A percentile compares a stretch with the other conserved stretches of the same genome.
Conservation (phyloP, 2,329 filamentous ascomycete genomes). For the Amylocarpus encephaloides region DNA sequence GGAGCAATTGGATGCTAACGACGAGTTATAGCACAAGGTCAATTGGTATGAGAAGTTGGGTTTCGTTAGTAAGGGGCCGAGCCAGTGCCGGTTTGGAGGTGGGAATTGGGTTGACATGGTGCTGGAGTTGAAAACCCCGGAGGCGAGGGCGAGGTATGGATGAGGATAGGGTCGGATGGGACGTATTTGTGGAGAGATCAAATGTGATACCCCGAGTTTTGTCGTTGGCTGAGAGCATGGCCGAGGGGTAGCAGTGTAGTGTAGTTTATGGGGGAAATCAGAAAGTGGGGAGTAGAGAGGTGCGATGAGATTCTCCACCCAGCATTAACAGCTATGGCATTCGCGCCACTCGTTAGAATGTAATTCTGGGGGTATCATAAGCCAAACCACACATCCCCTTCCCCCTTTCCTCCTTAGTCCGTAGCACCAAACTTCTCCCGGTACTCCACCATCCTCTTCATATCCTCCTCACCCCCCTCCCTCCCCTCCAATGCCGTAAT, state of each 20-base stretch:
- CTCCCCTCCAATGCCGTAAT: conserved; percentile 60
- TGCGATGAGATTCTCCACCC: too few relatives aligned
- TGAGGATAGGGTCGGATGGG: too few relatives aligned
- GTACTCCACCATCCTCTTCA: conserved; percentile 67
- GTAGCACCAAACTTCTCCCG: conserved; percentile 57
- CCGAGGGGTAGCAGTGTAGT: too few relatives aligned
- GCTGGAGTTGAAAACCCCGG: conserved; percentile 27
- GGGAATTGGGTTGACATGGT: conserved; percentile 83
- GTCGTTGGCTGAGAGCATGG: too few relatives aligned
- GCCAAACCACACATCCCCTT: too few relatives aligned
- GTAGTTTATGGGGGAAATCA: too few relatives aligned
- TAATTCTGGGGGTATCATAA: too few relatives aligned
- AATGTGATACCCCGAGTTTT: too few relatives aligned
- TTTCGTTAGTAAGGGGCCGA: conserved; percentile 63
- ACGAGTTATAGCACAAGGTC: conserved; percentile 52
- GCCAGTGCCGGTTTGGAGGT: conserved; percentile 65
- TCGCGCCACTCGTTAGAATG: too few relatives aligned
- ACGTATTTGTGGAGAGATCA: too few relatives aligned
- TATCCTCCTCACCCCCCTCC: conserved; percentile 51
- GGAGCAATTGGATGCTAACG: neutral
- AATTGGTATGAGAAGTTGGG: conserved; percentile 71
- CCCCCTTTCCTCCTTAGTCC: conserved; percentile 32
- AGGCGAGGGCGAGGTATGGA: conserved; percentile 28
- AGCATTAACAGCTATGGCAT: too few relatives aligned
- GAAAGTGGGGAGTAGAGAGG: too few relatives aligned